These are phyloP conservation scores for Leptomonas seymouri DNA, from an alignment of 208 protist genomes.

Conservation along the genomic window DNA sequence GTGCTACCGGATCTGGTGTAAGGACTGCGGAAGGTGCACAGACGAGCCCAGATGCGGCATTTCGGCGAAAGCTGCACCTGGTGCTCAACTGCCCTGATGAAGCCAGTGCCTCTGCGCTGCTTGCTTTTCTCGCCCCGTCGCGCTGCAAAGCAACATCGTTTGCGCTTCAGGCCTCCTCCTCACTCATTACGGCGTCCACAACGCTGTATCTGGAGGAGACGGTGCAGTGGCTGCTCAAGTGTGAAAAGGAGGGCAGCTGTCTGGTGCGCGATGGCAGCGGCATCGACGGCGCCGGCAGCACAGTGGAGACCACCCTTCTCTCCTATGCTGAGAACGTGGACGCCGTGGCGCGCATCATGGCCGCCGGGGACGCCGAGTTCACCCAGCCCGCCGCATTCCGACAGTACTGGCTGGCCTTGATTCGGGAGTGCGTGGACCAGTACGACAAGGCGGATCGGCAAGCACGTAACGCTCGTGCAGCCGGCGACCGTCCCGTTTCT, in stretches of 20 bases:
- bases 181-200: slow-evolving; percentile 12
- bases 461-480: slow-evolving; percentile 10
- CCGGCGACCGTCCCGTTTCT: slow-evolving; percentile 5
- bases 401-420: slow-evolving; percentile 64
- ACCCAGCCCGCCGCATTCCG: slow-evolving; percentile 46
- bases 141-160: slow-evolving; percentile 29
- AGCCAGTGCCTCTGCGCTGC: slow-evolving; percentile 38
- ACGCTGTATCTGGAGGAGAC: slow-evolving; percentile 84
- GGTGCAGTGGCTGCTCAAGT: slow-evolving; percentile 80
- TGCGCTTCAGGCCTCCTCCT: slow-evolving; percentile 15
- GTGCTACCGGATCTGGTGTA: background rate
- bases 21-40: slow-evolving; percentile 8
- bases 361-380: slow-evolving; percentile 68
- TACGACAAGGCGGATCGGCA: slow-evolving; percentile 60
- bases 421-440: slow-evolving; percentile 51
- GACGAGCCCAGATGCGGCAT: background rate
- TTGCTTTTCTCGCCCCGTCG: slow-evolving; percentile 55
- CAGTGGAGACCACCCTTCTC: slow-evolving; percentile 49
- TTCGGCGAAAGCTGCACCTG: slow-evolving; percentile 46
- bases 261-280: slow-evolving; percentile 45
- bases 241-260: slow-evolving; percentile 68
- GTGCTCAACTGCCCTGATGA: slow-evolving; percentile 81
- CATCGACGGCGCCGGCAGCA: slow-evolving; percentile 19
- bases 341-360: slow-evolving; percentile 73
- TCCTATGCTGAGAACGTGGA: slow-evolving; percentile 79